Evolutionary conservation across 177 flowering plant species (phyloP), one percentile per base, ranked within the genome.

Genomic region (Vitis hybrid): DNA sequence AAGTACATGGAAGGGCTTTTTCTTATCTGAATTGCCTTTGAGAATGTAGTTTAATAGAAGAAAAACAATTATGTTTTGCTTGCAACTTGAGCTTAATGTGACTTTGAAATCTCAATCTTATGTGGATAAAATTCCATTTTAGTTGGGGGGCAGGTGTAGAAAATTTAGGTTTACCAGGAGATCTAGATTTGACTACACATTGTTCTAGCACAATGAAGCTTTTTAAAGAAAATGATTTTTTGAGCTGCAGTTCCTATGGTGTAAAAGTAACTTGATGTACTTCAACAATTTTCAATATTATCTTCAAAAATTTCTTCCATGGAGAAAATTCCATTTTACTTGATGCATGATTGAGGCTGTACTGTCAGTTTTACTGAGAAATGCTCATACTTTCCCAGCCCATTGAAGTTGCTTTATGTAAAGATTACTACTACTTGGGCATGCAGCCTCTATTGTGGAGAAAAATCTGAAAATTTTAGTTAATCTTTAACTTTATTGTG

Each of bases 111-210:
- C 8, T n/a, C 17, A 17, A 2, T 57, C 19, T 21, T 19, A n/a
- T 4, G 2, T 19, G 17, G 9, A 18, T 4, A 57, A 57, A 5
- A 17, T 57, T 57, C 18, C 26, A 57, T 17, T 57, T 10, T 57
- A 8, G 23, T 57, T 57, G 60, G 56, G 10, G 56, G 56, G 56
- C n/a, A 54, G 56, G 17, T 54, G 56, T 54, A 56, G 60, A 56
- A 19, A 56, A 56, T 56, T 17, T 56, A 7, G 19, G 26, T 56
- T 54, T 54, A 13, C 14, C 15, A 13, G 17, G n/a, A 54, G n/a
- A 54, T 54, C 40, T 34, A 34, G 5, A 34, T 34, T 34, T 34
- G 5, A 34, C 5, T 34, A 34, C 40, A 34, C 40, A 34, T 4
- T 4, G 6, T 34, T 34, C 40, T 5, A 34, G 40, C 4, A 34